These are phyloP conservation scores for Rutstroemia sp. DNA, from an alignment of 2,329 filamentous ascomycete species.

Conservation along the genomic window DNA sequence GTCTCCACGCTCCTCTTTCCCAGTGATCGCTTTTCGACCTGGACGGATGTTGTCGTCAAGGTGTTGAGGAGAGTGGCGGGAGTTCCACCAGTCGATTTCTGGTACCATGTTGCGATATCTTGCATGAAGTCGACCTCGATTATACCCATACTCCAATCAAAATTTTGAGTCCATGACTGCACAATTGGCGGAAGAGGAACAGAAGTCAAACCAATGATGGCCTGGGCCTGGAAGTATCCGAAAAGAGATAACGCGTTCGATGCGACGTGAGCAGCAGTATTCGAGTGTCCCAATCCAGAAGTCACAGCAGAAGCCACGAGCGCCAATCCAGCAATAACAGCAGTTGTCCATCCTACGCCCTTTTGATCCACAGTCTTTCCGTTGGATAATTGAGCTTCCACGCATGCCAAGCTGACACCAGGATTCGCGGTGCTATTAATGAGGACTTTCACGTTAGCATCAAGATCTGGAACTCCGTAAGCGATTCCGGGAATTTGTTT, in stretches of 20 bases:
- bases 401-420: constrained; percentile 66
- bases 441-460: constrained; percentile 74
- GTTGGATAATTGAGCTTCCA: constrained; percentile 83
- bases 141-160: constrained; percentile 97
- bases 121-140: constrained; percentile 85
- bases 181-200: constrained; percentile 82
- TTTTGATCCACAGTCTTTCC: constrained; percentile 85
- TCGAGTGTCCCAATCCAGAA: constrained; percentile 84
- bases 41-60: constrained; percentile 69
- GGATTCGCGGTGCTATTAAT: constrained; percentile 61
- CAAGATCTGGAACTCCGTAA: constrained; percentile 84
- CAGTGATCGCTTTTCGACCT: constrained; percentile 56
- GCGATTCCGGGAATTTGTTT: constrained; percentile 71
- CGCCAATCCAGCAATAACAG: constrained; percentile 77
- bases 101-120: constrained; percentile 88
- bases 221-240: constrained; percentile 89
- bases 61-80: constrained; percentile 72
- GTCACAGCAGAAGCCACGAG: constrained; percentile 80
- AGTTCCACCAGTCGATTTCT: constrained; percentile 82
- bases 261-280: constrained; percentile 89
- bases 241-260: constrained; percentile 92
- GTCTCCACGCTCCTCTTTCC: constrained; percentile 42
- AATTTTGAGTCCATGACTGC: constrained; percentile 90
- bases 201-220: constrained; percentile 78
- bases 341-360: constrained; percentile 83